A percentile compares a stretch with the other conserved stretches of the same genome.
These are phyloP conservation scores for Naganishia sp. DNA, from an alignment of 1,284 basidiomycete genomes.

Conservation along the genomic window DNA sequence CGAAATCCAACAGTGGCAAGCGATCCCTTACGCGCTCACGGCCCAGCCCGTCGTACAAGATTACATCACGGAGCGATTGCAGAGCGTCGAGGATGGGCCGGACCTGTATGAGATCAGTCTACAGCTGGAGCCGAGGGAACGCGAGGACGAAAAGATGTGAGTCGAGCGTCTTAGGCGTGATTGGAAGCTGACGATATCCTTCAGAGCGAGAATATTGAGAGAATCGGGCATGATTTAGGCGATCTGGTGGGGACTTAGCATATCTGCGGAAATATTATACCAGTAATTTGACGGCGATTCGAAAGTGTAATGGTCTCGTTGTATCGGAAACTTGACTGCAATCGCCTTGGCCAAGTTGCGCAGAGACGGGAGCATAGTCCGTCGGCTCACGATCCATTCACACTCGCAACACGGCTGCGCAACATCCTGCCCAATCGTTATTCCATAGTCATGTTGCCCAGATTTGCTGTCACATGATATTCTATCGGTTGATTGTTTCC, in stretches of 20 bases:
- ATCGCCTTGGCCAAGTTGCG: no score
- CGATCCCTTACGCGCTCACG: conserved; percentile 82
- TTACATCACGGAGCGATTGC: conserved; percentile 77
- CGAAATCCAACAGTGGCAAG: conserved; percentile 95
- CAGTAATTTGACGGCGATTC: no score
- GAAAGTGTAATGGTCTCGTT: no score
- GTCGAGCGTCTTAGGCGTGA: conserved; percentile 14
- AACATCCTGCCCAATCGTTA: conserved; percentile 10
- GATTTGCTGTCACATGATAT: conserved; percentile 18
- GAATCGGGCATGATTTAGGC: conserved; percentile 39
- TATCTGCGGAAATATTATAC: no score
- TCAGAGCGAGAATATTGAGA: conserved; percentile 45
- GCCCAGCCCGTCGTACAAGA: conserved; percentile 67
- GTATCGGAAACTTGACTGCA: no score
- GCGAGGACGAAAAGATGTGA: conserved; percentile 60
- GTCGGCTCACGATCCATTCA: no score
- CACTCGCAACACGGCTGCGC: no score
- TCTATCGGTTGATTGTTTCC: background rate
- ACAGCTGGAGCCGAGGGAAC: conserved; percentile 84
- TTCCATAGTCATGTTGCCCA: conserved; percentile 21
- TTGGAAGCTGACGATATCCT: background rate
- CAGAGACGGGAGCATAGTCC: no score
- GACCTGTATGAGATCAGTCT: conserved; percentile 83
- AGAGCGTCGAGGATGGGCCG: conserved; percentile 67
- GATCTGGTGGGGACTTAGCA: background rate